Percentiles rank a stretch among this genome's conserved stretches.
Conservation (phyloP, 2,329 filamentous ascomycete genomes). For the Pseudonectria buxi region DNA sequence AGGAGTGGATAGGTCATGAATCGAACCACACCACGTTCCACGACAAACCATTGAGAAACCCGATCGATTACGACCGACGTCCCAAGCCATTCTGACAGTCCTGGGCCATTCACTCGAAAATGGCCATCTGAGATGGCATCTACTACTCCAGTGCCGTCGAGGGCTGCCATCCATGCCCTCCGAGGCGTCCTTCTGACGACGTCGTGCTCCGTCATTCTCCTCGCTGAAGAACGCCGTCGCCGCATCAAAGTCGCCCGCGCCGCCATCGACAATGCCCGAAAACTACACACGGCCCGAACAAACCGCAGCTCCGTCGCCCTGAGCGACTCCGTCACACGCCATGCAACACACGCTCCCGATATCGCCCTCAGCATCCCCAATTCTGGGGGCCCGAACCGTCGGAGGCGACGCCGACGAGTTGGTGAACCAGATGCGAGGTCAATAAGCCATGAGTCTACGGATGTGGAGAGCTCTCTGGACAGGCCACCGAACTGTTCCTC, state of each 20-base stretch:
- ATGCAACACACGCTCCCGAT: slow-evolving; percentile 18
- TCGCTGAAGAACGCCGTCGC: slow-evolving; percentile 51
- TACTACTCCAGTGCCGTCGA: slow-evolving; percentile 45
- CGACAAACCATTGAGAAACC: background rate
- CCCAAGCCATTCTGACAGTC: background rate
- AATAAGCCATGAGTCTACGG: background rate
- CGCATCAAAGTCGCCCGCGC: slow-evolving; percentile 44
- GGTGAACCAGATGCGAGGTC: background rate
- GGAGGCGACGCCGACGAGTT: slow-evolving; percentile 14
- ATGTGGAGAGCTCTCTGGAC: slow-evolving; percentile 3
- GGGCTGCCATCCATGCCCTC: slow-evolving; percentile 48
- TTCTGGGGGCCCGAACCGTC: slow-evolving; percentile 22
- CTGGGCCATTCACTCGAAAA: slow-evolving; percentile 15
- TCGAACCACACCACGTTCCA: no score
- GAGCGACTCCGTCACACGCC: slow-evolving; percentile 19
- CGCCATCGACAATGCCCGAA: slow-evolving; percentile 47
- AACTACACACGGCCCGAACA: slow-evolving; percentile 35
- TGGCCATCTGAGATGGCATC: slow-evolving; percentile 35
- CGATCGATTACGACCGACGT: slow-evolving; percentile 15
- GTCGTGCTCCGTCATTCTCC: slow-evolving; percentile 47
- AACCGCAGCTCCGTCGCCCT: slow-evolving; percentile 23
- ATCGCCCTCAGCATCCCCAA: slow-evolving; percentile 9
- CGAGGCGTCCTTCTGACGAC: slow-evolving; percentile 50
- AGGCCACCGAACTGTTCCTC: slow-evolving; percentile 1
- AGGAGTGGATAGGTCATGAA: no score